phyloP scores from a whole-genome alignment of 768 basidiomycete species.

The Auriscalpium orientale region DNA sequence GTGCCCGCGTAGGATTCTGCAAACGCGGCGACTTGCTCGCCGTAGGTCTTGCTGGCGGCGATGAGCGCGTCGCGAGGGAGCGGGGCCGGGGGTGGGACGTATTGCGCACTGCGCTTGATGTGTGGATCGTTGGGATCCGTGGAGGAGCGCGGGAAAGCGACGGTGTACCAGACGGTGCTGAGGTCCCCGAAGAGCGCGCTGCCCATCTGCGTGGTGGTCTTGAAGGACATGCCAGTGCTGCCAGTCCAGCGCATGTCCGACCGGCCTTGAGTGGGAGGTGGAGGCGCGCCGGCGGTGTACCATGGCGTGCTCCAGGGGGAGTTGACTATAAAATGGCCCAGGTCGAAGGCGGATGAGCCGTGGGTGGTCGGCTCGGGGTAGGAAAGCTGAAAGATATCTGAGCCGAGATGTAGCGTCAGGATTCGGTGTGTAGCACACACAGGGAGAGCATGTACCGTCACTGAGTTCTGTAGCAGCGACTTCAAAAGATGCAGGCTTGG shows the following conservation, averaged over 20 bases:
- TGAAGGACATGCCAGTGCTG: slow-evolving; percentile 24
- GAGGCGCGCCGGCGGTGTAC: slow-evolving; percentile 28
- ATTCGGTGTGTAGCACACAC: background rate
- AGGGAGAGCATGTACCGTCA: background rate
- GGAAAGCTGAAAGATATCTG: slow-evolving; percentile 23
- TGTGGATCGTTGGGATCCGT: slow-evolving; percentile 24
- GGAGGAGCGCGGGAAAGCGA: slow-evolving; percentile 25
- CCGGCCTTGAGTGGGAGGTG: slow-evolving; percentile 26
- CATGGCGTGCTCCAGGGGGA: slow-evolving; percentile 35
- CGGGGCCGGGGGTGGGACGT: slow-evolving; percentile 32
- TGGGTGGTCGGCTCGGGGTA: slow-evolving; percentile 27
- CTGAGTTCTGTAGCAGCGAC: too few relatives aligned
- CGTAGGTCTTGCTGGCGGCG: slow-evolving; percentile 40
- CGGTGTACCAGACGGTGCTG: slow-evolving; percentile 40
- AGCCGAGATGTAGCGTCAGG: too few relatives aligned
- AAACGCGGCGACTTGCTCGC: slow-evolving; percentile 39
- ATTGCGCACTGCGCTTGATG: slow-evolving; percentile 30
- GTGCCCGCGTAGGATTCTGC: slow-evolving; percentile 38
- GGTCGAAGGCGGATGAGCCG: slow-evolving; percentile 33
- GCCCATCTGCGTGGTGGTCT: slow-evolving; percentile 25
- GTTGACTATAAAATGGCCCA: slow-evolving; percentile 35
- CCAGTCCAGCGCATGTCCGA: slow-evolving; percentile 21
- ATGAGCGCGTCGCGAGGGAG: slow-evolving; percentile 28
- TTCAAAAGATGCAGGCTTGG: slow-evolving; percentile 1
- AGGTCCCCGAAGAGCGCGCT: slow-evolving; percentile 42